Base-by-base conservation (phyloP, 2,329 filamentous ascomycete genomes). In the Claviceps quebecensis region DNA sequence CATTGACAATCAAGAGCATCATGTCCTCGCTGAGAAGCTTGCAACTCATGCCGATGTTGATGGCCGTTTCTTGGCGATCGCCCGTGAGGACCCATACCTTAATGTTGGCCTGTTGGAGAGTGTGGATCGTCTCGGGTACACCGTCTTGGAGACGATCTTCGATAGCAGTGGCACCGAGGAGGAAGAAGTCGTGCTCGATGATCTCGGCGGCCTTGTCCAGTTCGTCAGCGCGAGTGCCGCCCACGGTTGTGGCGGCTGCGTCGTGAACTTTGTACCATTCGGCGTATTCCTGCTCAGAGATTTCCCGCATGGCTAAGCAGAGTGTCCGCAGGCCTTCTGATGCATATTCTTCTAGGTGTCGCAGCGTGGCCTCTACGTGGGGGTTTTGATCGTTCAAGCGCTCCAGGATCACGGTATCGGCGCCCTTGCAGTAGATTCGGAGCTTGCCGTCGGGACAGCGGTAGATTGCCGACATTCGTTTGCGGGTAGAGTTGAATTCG, bases 31-130 rank as follows among this genome's bases (percentile, higher is more conserved):
- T 95, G 54, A 98, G 87, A 48, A 98, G 78, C 70, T 97, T 97
- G 71, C 93, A 98, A 66, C 89, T 96, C 93, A 98, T 98, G 57
- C 94, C 93, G 58, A 98, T 98, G 67, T 98, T 98, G 77, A 98
- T 98, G 52, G 93, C 93, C 29, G 93, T 98, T 69, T 98, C 93
- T 69, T 98, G 94, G 61, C 93, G 81, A 72, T 98, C 93, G 60
- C 93, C 93, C 40, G 93, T 98, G 67, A 98, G 69, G 19, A 98
- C 93, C 93, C 93, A 98, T 51, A 98, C 84, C 70, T 98, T 98
- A 74, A 98, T 97, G 50, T 90, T 91, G 23, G 94, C 93, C 57
- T 90, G 87, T 67, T 98, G 94, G 29, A 98, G 74, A 0, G 93
- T 98, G 66, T 96, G 89, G 53, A 98, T 98, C 0, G 93, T 98